Evolutionary conservation across 129 eudicot genomes (phyloP).

Genomic region (Deinandra increscens): DNA sequence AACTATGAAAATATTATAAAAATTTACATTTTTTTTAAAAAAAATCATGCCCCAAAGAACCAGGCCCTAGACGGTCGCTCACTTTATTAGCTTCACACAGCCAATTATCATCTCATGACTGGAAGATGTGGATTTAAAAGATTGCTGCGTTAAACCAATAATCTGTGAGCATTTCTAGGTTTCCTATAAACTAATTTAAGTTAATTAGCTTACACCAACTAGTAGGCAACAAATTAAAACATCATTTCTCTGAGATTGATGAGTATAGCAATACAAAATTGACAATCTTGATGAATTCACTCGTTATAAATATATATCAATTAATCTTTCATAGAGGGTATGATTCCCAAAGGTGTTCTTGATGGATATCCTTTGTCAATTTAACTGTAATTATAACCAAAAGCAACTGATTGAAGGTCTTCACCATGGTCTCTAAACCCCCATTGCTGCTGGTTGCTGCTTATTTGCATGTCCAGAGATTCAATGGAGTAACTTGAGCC

Average conservation of each 20-base stretch:
- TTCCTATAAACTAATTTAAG: not conserved
- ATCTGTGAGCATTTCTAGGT: not conserved
- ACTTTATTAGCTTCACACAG: too few species aligned
- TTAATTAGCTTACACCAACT: not conserved
- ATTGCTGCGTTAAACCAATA: not conserved
- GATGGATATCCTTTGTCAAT: not conserved
- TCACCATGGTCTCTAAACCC: constrained; percentile 49
- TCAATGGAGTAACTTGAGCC: constrained; percentile 57
- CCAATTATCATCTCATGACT: not conserved
- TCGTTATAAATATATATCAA: constrained; percentile 21
- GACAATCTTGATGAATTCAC: constrained; percentile 37
- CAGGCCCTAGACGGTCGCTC: too few species aligned
- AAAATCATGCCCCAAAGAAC: too few species aligned
- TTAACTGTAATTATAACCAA: constrained; percentile 56
- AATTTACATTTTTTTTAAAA: too few species aligned
- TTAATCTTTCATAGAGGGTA: constrained; percentile 3
- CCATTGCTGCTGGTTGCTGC: constrained; percentile 53
- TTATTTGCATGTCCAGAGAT: constrained; percentile 56
- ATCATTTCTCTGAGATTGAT: constrained; percentile 26
- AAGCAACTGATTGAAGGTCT: constrained; percentile 74
- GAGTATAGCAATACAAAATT: constrained; percentile 31
- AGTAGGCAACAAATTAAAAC: constrained; percentile 23
- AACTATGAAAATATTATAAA: too few species aligned
- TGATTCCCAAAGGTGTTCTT: constrained; percentile 21
- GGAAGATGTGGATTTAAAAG: not conserved